Evolutionary conservation across 2,329 filamentous ascomycete genomes (phyloP), one percentile per base, ranked within the genome.

Genomic region (Aspergillus tanneri): DNA sequence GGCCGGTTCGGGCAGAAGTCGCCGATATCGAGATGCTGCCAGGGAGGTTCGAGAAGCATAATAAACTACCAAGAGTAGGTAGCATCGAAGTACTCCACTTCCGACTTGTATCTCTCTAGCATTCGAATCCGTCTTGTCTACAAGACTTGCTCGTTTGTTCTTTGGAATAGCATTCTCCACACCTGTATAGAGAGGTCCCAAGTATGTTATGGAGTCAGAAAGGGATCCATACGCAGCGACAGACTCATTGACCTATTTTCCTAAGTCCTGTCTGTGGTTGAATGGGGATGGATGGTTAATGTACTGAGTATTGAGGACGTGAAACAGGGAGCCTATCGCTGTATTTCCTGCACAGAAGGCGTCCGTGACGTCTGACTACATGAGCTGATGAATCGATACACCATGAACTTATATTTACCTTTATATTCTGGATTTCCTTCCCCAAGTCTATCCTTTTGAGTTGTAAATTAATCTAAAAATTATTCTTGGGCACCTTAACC

Each of bases 1-100:
- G 35, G 68, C 69, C 46, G 71, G 71, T 25, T 59, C 67, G 43
- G 61, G 67, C 34, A 69, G 61, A 54, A 54, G 50, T 46, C 67
- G 68, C 53, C 67, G 66, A 36, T 61, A 61, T 27, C 58, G 60
- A 35, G 66, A 70, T 47, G 47, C 55, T 23, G 38, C 57, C 46
- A 55, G 53, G 40, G 65, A 67, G 34, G 55, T 56, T 37, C 64
- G 57, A 56, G 53, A 56, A 46, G 55, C 50, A 52, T 55, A 43
- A 56, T 25, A 27, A 23, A 43, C 19, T 14, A 34, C 16, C 19
- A 35, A 14, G 8, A n/a, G 43, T 34, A 45, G n/a, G 14, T 44
- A 23, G 34, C 21, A 25, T 19, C 24, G 41, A 51, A 39, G 30
- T 34, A 38, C 37, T 50, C 34, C n/a, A 42, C 43, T 23, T 40